These are phyloP conservation scores for Acanthochlamys bracteata DNA, from an alignment of 106 monocot genomes.

Conservation along the genomic window DNA sequence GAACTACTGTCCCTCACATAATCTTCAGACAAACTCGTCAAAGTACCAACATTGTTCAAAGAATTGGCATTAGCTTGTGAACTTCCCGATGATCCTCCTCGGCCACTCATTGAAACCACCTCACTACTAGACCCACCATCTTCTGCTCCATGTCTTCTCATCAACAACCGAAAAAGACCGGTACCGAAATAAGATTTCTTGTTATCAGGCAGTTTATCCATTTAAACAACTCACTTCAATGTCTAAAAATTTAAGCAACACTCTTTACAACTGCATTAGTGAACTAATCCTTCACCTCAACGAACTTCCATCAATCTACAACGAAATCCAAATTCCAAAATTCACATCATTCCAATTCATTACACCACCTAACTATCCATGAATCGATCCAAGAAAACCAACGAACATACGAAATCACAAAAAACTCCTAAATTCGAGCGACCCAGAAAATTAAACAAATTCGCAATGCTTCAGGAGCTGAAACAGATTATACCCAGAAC, in stretches of 20 bases:
- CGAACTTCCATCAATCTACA: too few relatives aligned
- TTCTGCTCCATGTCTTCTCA: slow-evolving; percentile 3
- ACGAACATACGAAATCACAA: too few relatives aligned
- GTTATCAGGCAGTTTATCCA: slow-evolving; percentile 11
- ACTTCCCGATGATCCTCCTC: slow-evolving; percentile 1
- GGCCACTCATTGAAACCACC: slow-evolving; percentile 12
- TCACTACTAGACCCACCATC: slow-evolving; percentile 7
- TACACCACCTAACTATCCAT: too few relatives aligned
- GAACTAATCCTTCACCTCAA: too few relatives aligned
- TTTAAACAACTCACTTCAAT: neutral
- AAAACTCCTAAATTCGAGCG: too few relatives aligned
- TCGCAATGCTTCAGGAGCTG: too few relatives aligned
- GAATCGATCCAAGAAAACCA: too few relatives aligned
- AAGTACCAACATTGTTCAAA: neutral
- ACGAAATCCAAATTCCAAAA: neutral
- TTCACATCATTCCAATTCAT: neutral
- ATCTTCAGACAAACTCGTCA: slow-evolving; percentile 8
- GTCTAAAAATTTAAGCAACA: neutral
- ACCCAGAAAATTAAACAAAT: too few relatives aligned
- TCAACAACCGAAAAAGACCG: slow-evolving; percentile 19
- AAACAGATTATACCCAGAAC: too few relatives aligned
- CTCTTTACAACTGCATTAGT: too few relatives aligned
- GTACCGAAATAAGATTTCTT: slow-evolving; percentile 9
- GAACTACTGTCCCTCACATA: slow-evolving; percentile 22
- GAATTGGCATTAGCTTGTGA: slow-evolving; percentile 6